phyloP scores from a whole-genome alignment of 192 early-diverging fungal genomes.

The Backusella westeae region DNA sequence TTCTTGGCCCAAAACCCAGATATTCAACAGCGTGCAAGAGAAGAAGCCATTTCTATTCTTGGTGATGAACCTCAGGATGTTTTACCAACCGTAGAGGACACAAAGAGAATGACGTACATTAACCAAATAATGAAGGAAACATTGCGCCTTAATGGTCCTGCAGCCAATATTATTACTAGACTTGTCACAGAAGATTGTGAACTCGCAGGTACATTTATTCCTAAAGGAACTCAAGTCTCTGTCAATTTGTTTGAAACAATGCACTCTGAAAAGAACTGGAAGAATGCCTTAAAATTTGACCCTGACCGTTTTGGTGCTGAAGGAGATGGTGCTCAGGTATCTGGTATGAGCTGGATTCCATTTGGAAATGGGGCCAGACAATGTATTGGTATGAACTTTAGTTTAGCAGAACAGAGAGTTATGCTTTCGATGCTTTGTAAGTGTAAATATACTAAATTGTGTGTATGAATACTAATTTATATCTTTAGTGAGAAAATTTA shows the following conservation, averaged over 20 bases:
- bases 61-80: slow-evolving; percentile 50
- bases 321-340: not conserved
- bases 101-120: slow-evolving; percentile 50
- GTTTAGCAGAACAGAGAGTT: slow-evolving; percentile 55
- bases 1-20: slow-evolving; percentile 47
- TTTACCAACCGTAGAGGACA: slow-evolving; percentile 48
- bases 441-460: not conserved
- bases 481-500: slow-evolving; percentile 22
- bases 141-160: slow-evolving; percentile 14
- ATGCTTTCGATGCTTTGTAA: slow-evolving; percentile 47
- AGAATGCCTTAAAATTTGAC: slow-evolving; percentile 42
- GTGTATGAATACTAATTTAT: not conserved
- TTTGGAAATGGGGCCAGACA: slow-evolving; percentile 60
- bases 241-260: slow-evolving; percentile 10
- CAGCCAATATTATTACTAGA: not conserved
- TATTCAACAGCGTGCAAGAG: slow-evolving; percentile 53
- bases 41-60: slow-evolving; percentile 48
- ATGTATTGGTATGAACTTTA: slow-evolving; percentile 67
- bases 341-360: slow-evolving; percentile 39
- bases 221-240: slow-evolving; percentile 18
- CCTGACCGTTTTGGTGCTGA: slow-evolving; percentile 47
- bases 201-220: slow-evolving; percentile 18
- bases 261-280: slow-evolving; percentile 29
- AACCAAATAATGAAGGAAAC: slow-evolving; percentile 48
- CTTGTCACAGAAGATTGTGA: slow-evolving; percentile 23